Evolutionary conservation across 768 basidiomycete species (phyloP), one percentile per base, ranked within the genome.

Genomic region (Podaxis sp.): DNA sequence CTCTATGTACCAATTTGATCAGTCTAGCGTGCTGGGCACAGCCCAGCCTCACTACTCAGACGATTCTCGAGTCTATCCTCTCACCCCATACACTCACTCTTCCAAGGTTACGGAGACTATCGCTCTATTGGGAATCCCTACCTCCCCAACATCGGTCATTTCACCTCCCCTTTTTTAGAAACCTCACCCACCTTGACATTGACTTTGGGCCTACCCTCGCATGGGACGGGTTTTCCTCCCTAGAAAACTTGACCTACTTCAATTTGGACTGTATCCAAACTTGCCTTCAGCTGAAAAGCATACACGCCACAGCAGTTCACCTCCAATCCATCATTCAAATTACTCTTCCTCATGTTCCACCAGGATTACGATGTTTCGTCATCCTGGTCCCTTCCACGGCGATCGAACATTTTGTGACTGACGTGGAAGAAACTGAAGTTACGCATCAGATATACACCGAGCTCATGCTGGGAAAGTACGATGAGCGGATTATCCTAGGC

Each of bases 161-260:
- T 42, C 35, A 47, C 14, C 59, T 55, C 23, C 59, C 46, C 10
- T 38, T 61, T 5, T 61, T 54, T 35, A 44, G 32, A 25, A 55
- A 48, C 21, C 59, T 61, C 42, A 61, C 59, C 1, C 59, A 61
- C 14, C 46, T 61, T 18, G 59, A 55, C 32, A 36, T 55, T 14
- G 59, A 54, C 25, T 60, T 53, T 28, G 38, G 18, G 13, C 28
- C 40, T 21, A 44, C 21, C 11, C 2, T 53, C 10, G 27, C 42
- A 1, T 60, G 59, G 59, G 40, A 18, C n/a, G 50, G 32, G 3
- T 44, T 60, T 35, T 21, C 40, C 14, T 60, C 59, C 16, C 40
- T 60, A 9, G 25, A 53, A 16, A 52, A 54, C 28, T 25, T 60
- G 16, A 35, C 50, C 5, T 42, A 53, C 13, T 60, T 60, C 28